Conservation (phyloP, 2,329 filamentous ascomycete genomes). For the Ophiocordyceps unilateralis region DNA sequence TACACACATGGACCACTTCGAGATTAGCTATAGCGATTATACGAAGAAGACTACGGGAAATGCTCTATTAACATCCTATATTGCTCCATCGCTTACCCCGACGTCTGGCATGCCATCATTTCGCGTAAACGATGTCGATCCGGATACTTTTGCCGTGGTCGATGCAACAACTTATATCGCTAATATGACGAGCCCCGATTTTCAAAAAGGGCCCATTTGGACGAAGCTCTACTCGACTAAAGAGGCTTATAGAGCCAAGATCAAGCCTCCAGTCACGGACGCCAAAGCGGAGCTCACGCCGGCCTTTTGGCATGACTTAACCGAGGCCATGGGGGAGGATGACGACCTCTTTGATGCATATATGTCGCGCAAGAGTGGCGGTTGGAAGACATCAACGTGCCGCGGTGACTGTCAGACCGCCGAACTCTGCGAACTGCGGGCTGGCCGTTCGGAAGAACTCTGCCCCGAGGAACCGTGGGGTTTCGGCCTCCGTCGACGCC, state of each 20-base stretch:
- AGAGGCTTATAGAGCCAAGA: conserved; percentile 29
- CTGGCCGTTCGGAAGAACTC: no score
- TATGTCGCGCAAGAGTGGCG: conserved; percentile 28
- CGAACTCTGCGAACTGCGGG: conserved; percentile 36
- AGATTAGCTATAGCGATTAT: conserved; percentile 35
- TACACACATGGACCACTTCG: conserved; percentile 38
- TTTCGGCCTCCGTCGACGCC: no score
- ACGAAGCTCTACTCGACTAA: conserved; percentile 38
- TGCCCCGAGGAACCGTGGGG: no score
- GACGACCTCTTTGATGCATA: conserved; percentile 25
- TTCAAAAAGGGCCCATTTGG: conserved; percentile 32
- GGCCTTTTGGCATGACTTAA: conserved; percentile 42
- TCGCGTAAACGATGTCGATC: conserved; percentile 40
- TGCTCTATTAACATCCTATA: conserved; percentile 33
- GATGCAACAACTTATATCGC: conserved; percentile 37
- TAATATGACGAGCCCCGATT: conserved; percentile 27
- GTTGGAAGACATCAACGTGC: conserved; percentile 23
- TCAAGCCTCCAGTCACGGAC: conserved; percentile 21
- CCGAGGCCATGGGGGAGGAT: conserved; percentile 26
- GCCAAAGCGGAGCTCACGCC: conserved; percentile 29
- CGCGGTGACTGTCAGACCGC: conserved; percentile 21
- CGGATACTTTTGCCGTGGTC: conserved; percentile 35
- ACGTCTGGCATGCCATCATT: conserved; percentile 38
- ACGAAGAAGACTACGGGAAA: conserved; percentile 19
- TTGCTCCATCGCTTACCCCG: conserved; percentile 35